phyloP scores from a whole-genome alignment of 345 rosid species.

The Lepidium sativum region DNA sequence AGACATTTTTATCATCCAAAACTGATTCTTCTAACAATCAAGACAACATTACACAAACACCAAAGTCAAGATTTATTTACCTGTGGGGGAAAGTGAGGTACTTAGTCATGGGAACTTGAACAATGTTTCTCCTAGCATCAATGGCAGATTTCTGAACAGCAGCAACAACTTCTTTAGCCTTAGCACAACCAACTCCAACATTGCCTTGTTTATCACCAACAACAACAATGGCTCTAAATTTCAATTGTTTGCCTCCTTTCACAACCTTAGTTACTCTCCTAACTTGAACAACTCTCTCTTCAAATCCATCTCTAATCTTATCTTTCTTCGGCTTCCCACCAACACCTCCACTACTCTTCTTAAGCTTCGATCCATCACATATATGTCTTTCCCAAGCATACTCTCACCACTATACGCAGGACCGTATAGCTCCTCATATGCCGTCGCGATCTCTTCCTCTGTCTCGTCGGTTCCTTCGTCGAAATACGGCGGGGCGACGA shows the following conservation, averaged over 20 bases:
- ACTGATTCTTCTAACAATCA: background rate
- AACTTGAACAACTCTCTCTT: slow-evolving; percentile 83
- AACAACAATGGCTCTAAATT: slow-evolving; percentile 71
- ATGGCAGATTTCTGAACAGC: slow-evolving; percentile 77
- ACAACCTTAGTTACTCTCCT: slow-evolving; percentile 82
- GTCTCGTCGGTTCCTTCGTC: slow-evolving; percentile 66
- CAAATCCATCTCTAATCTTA: slow-evolving; percentile 65
- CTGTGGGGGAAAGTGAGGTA: slow-evolving; percentile 83
- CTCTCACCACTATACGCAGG: slow-evolving; percentile 68
- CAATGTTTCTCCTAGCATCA: slow-evolving; percentile 68
- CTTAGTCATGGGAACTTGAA: slow-evolving; percentile 82
- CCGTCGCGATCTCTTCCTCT: slow-evolving; percentile 65
- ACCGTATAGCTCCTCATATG: slow-evolving; percentile 73
- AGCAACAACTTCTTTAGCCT: slow-evolving; percentile 70
- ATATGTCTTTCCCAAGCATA: slow-evolving; percentile 47
- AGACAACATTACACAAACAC: background rate
- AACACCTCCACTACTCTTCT: slow-evolving; percentile 34
- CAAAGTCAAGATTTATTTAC: slow-evolving; percentile 23
- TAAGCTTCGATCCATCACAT: slow-evolving; percentile 60
- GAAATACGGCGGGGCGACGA: slow-evolving; percentile 44
- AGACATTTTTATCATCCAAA: background rate
- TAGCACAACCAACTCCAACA: slow-evolving; percentile 85
- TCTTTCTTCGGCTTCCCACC: slow-evolving; percentile 50
- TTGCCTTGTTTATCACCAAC: slow-evolving; percentile 78
- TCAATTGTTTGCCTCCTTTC: slow-evolving; percentile 82